These are phyloP conservation scores for Komagataella phaffii DNA, from an alignment of 805 yeast genomes.

Conservation along the genomic window DNA sequence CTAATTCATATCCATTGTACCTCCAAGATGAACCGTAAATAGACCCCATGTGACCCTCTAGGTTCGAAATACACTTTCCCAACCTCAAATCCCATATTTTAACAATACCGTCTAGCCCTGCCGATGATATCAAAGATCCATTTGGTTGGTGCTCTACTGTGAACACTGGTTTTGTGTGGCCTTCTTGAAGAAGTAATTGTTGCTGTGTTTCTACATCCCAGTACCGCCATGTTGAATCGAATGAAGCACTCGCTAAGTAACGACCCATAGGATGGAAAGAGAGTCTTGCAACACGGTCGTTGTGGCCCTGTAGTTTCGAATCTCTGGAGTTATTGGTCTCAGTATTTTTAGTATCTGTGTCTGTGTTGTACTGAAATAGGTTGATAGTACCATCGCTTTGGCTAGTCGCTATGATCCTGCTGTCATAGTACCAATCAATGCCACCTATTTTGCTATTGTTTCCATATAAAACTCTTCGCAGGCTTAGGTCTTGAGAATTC, in stretches of 20 bases:
- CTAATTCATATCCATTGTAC: conserved; percentile 58
- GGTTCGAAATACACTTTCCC: conserved; percentile 46
- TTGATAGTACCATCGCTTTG: conserved; percentile 30
- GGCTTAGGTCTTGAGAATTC: conserved; percentile 23
- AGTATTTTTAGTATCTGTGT: not conserved
- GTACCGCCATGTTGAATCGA: conserved; percentile 76
- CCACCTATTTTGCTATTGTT: conserved; percentile 62
- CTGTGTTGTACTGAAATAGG: conserved; percentile 1
- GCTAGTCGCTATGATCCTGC: conserved; percentile 19
- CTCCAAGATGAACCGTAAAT: conserved; percentile 66
- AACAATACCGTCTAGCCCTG: conserved; percentile 64
- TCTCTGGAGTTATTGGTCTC: conserved; percentile 7
- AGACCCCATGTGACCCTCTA: conserved; percentile 61
- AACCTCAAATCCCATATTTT: conserved; percentile 79
- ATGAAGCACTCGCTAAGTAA: conserved; percentile 57
- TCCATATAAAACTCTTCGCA: conserved; percentile 18
- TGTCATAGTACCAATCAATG: conserved; percentile 41
- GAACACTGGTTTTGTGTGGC: conserved; percentile 67
- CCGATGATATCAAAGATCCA: conserved; percentile 65
- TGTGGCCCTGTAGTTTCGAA: conserved; percentile 25
- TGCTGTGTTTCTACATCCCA: conserved; percentile 53
- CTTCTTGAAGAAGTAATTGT: conserved; percentile 64
- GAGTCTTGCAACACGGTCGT: conserved; percentile 42
- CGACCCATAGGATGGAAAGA: conserved; percentile 53
- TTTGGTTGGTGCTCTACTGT: conserved; percentile 54